Percentiles rank a stretch among this genome's conserved stretches.
phyloP scores from a whole-genome alignment of 176 grass and related monocot genomes.

The Ensete ventricosum region DNA sequence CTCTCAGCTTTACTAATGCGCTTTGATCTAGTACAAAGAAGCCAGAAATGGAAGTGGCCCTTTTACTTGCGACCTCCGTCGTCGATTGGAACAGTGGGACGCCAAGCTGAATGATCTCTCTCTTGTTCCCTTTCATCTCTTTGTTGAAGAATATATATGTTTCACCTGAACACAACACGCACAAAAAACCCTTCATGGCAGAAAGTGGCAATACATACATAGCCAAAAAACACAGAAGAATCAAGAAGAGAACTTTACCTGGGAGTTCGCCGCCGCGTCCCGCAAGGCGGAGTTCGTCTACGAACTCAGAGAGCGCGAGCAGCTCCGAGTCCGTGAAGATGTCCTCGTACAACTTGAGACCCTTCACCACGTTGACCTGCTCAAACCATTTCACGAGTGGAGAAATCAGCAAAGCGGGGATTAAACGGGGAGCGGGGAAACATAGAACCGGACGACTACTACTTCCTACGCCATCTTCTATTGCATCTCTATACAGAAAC shows the following conservation, averaged over 20 bases:
- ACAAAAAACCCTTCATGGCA: neutral
- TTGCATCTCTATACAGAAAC: conserved; percentile 39
- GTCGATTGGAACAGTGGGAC: conserved; percentile 89
- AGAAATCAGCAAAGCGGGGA: conserved; percentile 11
- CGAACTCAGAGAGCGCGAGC: conserved; percentile 56
- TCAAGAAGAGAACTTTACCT: conserved; percentile 38
- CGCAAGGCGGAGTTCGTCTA: conserved; percentile 83
- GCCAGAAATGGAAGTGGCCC: too few relatives aligned
- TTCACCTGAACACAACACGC: conserved; percentile 49
- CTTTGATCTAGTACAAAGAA: too few relatives aligned
- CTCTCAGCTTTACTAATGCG: too few relatives aligned
- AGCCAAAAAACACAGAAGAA: neutral
- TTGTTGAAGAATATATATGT: conserved; percentile 99
- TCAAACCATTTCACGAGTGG: conserved; percentile 20
- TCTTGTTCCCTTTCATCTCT: conserved; percentile 94
- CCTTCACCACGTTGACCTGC: conserved; percentile 99
- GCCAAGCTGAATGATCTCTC: conserved; percentile 92
- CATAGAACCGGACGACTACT: conserved; percentile 32
- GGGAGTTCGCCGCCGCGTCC: conserved; percentile 87
- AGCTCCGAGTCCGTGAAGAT: conserved; percentile 84
- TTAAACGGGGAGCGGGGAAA: neutral
- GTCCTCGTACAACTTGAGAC: conserved; percentile 90
- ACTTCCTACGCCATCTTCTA: conserved; percentile 57
- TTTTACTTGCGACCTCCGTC: conserved; percentile 74
- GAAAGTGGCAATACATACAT: too few relatives aligned